Evolutionary conservation across 768 basidiomycete species (phyloP), one percentile per base, ranked within the genome.

Genomic region (Tubosaeta sp.): DNA sequence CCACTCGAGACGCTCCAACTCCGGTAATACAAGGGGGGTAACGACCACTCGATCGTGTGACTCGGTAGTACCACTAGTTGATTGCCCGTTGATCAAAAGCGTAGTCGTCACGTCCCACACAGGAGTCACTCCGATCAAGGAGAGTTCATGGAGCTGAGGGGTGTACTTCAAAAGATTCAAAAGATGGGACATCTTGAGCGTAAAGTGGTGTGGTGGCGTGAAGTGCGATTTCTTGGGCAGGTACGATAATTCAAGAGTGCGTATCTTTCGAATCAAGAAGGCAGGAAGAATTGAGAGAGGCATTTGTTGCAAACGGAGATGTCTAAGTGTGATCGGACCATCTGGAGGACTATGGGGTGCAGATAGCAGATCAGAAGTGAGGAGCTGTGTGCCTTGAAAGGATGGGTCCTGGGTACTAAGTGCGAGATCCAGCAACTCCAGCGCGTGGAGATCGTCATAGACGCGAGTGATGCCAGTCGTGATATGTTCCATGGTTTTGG

Each of bases 1-100:
- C 77, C 79, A 81, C 31, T 76, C 74, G 41, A 82, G 59, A n/a
- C 56, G 63, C 47, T 69, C 76, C 51, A 82, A 61, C 50, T 70
- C 66, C 5, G 59, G 62, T 32, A 82, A 69, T 46, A 63, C 64
- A 46, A 75, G 55, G 27, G 70, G 57, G 29, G 55, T 45, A 16
- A 50, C 54, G 35, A 60, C 48, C 6, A 34, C 35, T n/a, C 22
- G 46, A 17, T 47, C 42, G 35, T 27, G 52, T 46, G 43, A 43
- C 33, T 57, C 56, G 33, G 44, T 50, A 43, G 41, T 7, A 46
- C 43, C 51, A 17, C 53, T 38, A 12, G 48, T 38, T 49, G 46
- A 26, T 26, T 55, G 54, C 19, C 48, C 59, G 45, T 62, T 39
- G 51, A 55, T 54, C 17, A 50, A 29, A 22, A 43, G 43, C 17